A percentile compares a stretch with the other conserved stretches of the same genome.
Evolutionary conservation across 805 yeast species (phyloP).

Genomic region (Sugiyamaella americana): DNA sequence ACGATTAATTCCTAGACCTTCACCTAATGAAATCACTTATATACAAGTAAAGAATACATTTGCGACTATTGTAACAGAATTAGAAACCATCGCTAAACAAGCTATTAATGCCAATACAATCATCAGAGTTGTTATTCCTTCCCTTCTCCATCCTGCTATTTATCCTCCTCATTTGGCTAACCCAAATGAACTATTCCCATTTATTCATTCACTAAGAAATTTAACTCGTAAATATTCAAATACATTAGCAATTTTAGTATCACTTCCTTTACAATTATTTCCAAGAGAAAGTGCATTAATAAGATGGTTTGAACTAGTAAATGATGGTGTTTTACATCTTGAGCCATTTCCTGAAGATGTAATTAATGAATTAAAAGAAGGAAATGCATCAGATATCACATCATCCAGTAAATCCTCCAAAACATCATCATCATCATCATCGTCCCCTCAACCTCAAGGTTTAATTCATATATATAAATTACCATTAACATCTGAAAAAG

Average conservation of each 20-base stretch:
- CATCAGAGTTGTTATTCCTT: conserved; percentile 66
- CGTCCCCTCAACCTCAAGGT: conserved; percentile 49
- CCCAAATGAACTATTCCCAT: conserved; percentile 48
- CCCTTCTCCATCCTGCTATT: conserved; percentile 70
- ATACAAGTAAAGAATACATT: conserved; percentile 35
- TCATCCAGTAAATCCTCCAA: neutral
- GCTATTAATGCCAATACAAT: conserved; percentile 34
- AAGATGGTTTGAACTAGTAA: conserved; percentile 49
- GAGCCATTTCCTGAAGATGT: conserved; percentile 75
- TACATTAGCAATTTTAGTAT: conserved; percentile 45
- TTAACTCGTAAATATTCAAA: conserved; percentile 43
- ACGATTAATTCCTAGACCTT: conserved; percentile 60
- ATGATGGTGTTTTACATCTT: conserved; percentile 65
- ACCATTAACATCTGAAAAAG: conserved; percentile 67
- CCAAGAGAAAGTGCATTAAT: conserved; percentile 46
- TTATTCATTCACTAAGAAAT: conserved; percentile 53
- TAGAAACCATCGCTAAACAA: conserved; percentile 14
- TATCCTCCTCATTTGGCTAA: conserved; percentile 49
- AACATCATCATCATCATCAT: neutral
- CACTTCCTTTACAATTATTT: conserved; percentile 61
- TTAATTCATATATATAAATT: conserved; percentile 68
- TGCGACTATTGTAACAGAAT: conserved; percentile 16
- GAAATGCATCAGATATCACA: neutral
- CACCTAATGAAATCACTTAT: conserved; percentile 52
- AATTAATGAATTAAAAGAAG: conserved; percentile 5